Conservation (phyloP, 2,329 filamentous ascomycete genomes). For the Beauveria australis region DNA sequence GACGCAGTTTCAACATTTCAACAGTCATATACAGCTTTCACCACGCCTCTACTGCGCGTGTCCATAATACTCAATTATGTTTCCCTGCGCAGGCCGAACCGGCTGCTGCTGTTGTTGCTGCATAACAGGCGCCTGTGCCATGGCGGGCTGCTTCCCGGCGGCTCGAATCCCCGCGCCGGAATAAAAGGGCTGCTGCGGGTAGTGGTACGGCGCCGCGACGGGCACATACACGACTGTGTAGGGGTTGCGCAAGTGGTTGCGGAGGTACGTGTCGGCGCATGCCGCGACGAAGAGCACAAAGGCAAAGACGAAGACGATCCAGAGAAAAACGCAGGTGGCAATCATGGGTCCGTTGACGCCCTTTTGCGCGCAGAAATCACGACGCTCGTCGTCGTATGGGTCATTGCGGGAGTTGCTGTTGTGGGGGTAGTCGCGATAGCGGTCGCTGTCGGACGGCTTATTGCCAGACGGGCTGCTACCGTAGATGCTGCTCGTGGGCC, state of each 20-base stretch:
- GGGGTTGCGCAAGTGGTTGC: constrained; percentile 8
- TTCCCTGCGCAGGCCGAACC: background rate
- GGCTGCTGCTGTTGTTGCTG: background rate
- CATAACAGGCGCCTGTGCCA: background rate
- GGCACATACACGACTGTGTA: constrained; percentile 1
- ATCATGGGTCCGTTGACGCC: background rate
- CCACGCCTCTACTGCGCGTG: background rate
- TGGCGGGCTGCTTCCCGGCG: background rate
- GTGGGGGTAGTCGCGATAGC: background rate
- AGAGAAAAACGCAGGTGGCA: constrained; percentile 1
- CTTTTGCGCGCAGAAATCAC: background rate
- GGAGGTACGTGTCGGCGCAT: constrained; percentile 11
- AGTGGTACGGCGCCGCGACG: background rate
- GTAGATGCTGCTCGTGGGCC: background rate
- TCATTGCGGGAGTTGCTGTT: background rate
- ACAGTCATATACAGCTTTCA: background rate
- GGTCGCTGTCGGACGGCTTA: background rate
- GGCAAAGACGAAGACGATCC: constrained; percentile 4
- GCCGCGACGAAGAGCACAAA: constrained; percentile 3
- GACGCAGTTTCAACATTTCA: background rate
- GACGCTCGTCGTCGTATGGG: background rate
- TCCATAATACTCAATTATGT: constrained; percentile 3
- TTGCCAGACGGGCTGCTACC: background rate
- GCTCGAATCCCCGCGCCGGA: background rate
- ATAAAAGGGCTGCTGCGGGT: background rate